phyloP scores from a whole-genome alignment of 371 early-diverging fungal species.

The Mucor mucedo region DNA sequence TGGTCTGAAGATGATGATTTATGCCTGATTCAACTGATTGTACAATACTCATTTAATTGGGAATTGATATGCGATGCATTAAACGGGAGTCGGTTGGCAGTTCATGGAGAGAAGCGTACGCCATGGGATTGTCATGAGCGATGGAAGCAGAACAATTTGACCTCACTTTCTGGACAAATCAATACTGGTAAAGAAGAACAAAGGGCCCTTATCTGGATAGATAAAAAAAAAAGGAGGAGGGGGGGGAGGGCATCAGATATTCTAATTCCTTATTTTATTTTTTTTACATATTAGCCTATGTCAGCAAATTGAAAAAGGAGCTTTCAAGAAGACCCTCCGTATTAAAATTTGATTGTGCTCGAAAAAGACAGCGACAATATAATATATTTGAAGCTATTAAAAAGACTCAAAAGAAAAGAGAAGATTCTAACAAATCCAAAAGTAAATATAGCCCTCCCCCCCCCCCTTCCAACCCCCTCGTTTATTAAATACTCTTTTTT shows the following conservation, averaged over 20 bases:
- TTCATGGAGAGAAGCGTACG: constrained; percentile 60
- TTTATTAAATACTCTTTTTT: neutral
- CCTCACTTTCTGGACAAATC: constrained; percentile 53
- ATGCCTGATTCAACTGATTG: constrained; percentile 59
- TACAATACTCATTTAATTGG: constrained; percentile 74
- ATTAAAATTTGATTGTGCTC: constrained; percentile 43
- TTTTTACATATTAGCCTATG: constrained; percentile 9
- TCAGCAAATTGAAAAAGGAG: constrained; percentile 14
- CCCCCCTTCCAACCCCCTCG: too few relatives aligned
- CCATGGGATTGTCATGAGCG: constrained; percentile 73
- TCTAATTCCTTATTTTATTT: neutral
- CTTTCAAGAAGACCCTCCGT: constrained; percentile 30
- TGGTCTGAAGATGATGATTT: constrained; percentile 80
- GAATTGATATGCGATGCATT: constrained; percentile 66
- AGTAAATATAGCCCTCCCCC: neutral
- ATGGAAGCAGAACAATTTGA: constrained; percentile 53
- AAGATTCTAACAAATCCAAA: constrained; percentile 48
- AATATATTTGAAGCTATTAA: constrained; percentile 57
- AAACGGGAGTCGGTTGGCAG: constrained; percentile 57
- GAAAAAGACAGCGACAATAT: constrained; percentile 44
- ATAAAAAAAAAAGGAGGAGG: too few relatives aligned
- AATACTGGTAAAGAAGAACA: constrained; percentile 19
- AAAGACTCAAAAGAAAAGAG: constrained; percentile 54
- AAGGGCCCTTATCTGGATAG: too few relatives aligned
- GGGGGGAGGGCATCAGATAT: too few relatives aligned